phyloP scores from a whole-genome alignment of 768 basidiomycete species.

The Tulasnella sp. region DNA sequence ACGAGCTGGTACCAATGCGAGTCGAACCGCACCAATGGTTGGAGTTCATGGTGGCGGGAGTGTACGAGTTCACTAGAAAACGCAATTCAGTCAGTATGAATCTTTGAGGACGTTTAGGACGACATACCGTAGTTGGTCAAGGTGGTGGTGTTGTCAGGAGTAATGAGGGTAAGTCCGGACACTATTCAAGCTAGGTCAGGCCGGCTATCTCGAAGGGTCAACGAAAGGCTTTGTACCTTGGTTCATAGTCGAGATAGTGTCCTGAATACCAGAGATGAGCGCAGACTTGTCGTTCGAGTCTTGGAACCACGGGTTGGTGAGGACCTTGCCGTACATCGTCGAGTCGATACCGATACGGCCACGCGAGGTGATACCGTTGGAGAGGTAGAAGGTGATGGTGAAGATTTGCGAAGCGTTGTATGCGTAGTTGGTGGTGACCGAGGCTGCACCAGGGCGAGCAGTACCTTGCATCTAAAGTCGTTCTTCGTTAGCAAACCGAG shows the following conservation, averaged over 20 bases:
- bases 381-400: slow-evolving; percentile 51
- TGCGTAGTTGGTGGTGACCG: slow-evolving; percentile 36
- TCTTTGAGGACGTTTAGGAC: neutral
- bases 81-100: neutral
- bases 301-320: slow-evolving; percentile 46
- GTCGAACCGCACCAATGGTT: slow-evolving; percentile 57
- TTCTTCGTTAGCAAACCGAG: slow-evolving; percentile 32
- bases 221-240: neutral
- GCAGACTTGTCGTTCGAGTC: slow-evolving; percentile 45
- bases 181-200: slow-evolving; percentile 25
- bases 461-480: slow-evolving; percentile 44
- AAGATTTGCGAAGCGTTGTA: slow-evolving; percentile 43
- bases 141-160: slow-evolving; percentile 44
- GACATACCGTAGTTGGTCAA: slow-evolving; percentile 38
- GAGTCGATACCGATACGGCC: slow-evolving; percentile 47
- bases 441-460: slow-evolving; percentile 47
- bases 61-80: slow-evolving; percentile 33
- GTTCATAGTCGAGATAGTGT: slow-evolving; percentile 34
- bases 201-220: slow-evolving; percentile 23
- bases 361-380: slow-evolving; percentile 47
- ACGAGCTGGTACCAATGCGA: slow-evolving; percentile 32
- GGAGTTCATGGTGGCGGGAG: slow-evolving; percentile 30
- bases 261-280: slow-evolving; percentile 39
- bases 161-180: slow-evolving; percentile 41
- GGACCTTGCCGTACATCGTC: slow-evolving; percentile 37